Percentiles rank a stretch among this genome's conserved stretches.
phyloP scores from a whole-genome alignment of 139 green algal genomes.

The Chlorella sp. region DNA sequence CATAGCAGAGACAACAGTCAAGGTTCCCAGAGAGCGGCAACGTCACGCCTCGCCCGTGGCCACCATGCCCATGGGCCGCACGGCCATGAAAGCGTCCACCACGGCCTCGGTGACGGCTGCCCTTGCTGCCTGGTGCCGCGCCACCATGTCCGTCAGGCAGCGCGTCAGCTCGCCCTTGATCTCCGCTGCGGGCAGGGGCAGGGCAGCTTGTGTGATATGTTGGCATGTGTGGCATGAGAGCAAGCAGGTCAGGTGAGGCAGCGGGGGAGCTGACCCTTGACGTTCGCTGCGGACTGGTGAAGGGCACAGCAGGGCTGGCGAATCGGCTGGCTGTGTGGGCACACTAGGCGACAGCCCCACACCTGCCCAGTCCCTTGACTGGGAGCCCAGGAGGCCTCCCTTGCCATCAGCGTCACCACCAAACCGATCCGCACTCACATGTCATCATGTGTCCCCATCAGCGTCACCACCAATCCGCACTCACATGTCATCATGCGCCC shows the following conservation, averaged over 20 bases:
- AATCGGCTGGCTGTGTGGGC: background rate
- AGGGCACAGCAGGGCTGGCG: background rate
- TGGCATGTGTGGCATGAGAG: too few relatives aligned
- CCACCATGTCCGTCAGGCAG: conserved; percentile 77
- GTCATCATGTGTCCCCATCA: background rate
- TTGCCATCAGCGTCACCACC: background rate
- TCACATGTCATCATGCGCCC: conserved; percentile 87
- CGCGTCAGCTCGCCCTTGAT: conserved; percentile 89
- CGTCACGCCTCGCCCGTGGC: conserved; percentile 6
- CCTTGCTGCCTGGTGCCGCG: conserved; percentile 61
- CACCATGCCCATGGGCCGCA: conserved; percentile 55
- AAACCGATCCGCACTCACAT: background rate
- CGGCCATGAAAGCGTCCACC: conserved; percentile 87
- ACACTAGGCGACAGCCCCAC: background rate
- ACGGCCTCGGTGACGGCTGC: conserved; percentile 78
- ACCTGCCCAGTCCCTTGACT: too few relatives aligned
- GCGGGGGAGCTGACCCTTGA: conserved; percentile 86
- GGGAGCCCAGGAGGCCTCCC: too few relatives aligned
- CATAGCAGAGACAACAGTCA: too few relatives aligned
- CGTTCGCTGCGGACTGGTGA: conserved; percentile 56
- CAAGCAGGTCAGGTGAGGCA: too few relatives aligned
- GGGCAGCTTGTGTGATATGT: background rate
- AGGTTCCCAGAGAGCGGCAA: too few relatives aligned
- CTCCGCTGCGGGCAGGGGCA: conserved; percentile 52
- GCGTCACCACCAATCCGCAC: background rate